A percentile compares a stretch with the other conserved stretches of the same genome.
Evolutionary conservation across 805 yeast species (phyloP).

Genomic region (Barnettozyma salicaria): DNA sequence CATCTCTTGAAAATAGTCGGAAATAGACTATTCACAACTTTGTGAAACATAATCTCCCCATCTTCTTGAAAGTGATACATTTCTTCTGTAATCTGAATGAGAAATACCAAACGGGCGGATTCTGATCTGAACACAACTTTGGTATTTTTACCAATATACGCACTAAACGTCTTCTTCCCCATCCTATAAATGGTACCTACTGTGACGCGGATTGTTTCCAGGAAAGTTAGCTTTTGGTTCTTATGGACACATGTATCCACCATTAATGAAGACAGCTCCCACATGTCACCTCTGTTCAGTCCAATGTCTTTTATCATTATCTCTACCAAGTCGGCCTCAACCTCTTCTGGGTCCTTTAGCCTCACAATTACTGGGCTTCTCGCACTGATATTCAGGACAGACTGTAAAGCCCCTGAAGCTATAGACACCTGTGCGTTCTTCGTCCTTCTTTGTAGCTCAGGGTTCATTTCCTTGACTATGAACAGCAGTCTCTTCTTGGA

Average conservation of each 20-base stretch:
- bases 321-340: conserved; percentile 80
- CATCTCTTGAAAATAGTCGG: conserved; percentile 86
- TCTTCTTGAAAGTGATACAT: conserved; percentile 98
- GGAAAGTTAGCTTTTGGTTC: conserved; percentile 57
- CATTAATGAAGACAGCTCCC: conserved; percentile 66
- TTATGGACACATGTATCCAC: conserved; percentile 59
- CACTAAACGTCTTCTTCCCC: conserved; percentile 69
- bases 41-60: conserved; percentile 91
- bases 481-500: conserved; percentile 37
- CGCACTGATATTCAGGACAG: conserved; percentile 56
- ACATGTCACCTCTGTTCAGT: conserved; percentile 87
- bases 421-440: conserved; percentile 46
- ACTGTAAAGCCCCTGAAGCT: conserved; percentile 52
- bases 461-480: conserved; percentile 33
- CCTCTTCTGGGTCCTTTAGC: conserved; percentile 37
- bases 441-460: conserved; percentile 27
- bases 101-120: conserved; percentile 74
- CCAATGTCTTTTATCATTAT: conserved; percentile 73
- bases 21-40: conserved; percentile 83
- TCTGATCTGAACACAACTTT: conserved; percentile 86
- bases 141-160: conserved; percentile 68
- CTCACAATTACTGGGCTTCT: conserved; percentile 60
- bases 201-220: conserved; percentile 56
- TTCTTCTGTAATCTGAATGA: conserved; percentile 86
- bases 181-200: conserved; percentile 56